Conservation (phyloP, 2,329 filamentous ascomycete genomes). For the Nemania sp. region DNA sequence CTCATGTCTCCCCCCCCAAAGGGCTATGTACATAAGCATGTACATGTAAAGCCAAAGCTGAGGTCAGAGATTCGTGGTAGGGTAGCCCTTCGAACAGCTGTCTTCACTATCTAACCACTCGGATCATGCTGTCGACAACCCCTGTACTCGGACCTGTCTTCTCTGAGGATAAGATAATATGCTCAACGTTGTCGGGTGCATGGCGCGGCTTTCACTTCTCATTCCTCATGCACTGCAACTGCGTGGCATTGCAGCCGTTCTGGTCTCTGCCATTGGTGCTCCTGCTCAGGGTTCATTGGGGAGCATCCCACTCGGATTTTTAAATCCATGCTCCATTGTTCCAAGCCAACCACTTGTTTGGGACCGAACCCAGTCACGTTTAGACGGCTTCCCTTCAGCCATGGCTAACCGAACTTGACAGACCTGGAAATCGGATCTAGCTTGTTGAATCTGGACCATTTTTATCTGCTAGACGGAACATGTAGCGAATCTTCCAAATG, state of each 20-base stretch:
- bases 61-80: neutral
- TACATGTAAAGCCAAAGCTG: neutral
- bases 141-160: neutral
- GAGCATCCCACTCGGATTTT: constrained; percentile 1
- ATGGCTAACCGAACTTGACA: constrained; percentile 4
- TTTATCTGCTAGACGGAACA: neutral
- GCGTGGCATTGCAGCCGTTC: constrained; percentile 28
- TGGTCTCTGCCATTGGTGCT: constrained; percentile 26
- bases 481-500: neutral
- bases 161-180: neutral
- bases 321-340: constrained; percentile 5
- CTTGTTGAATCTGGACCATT: constrained; percentile 1
- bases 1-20: neutral
- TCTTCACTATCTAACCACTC: constrained; percentile 9
- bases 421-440: constrained; percentile 1
- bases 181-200: constrained; percentile 22
- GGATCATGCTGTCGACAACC: constrained; percentile 8
- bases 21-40: neutral
- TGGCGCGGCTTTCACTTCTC: constrained; percentile 31
- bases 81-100: neutral
- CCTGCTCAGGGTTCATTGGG: constrained; percentile 10
- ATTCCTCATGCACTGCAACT: constrained; percentile 17
- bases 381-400: constrained; percentile 8
- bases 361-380: neutral
- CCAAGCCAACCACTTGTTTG: neutral